Evolutionary conservation across 2,329 filamentous ascomycete genomes (phyloP).

Genomic region (Parastagonospora nodorum): DNA sequence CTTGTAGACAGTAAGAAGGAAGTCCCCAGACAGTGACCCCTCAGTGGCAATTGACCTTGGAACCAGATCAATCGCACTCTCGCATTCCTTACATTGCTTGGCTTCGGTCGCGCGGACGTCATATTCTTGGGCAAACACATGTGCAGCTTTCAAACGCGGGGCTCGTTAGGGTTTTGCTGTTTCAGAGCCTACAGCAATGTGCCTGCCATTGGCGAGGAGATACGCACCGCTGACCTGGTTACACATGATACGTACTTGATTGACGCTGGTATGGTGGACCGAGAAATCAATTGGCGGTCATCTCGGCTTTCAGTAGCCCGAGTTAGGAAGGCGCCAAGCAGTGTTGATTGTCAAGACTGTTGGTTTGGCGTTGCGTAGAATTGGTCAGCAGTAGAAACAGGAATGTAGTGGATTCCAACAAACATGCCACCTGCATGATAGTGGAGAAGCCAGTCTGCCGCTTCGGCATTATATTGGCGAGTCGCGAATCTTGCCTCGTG

Average conservation of each 20-base stretch:
- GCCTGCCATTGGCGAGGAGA: constrained; percentile 8
- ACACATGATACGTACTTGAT: constrained; percentile 1
- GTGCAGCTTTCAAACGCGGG: constrained; percentile 3
- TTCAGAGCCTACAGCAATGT: constrained; percentile 9
- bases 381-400: background rate
- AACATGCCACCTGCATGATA: background rate
- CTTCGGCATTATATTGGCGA: background rate
- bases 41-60: constrained; percentile 16
- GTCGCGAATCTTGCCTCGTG: background rate
- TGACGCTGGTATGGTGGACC: no score
- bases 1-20: background rate
- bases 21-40: constrained; percentile 15
- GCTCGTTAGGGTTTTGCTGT: constrained; percentile 10
- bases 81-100: constrained; percentile 25
- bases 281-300: no score
- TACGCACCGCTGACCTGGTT: constrained; percentile 3
- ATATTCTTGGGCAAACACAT: constrained; percentile 7
- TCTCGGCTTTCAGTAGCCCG: no score
- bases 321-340: background rate
- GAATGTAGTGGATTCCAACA: constrained; percentile 1
- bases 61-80: constrained; percentile 6
- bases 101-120: constrained; percentile 23
- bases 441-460: background rate
- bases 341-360: background rate
- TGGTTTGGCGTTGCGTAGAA: background rate